These are phyloP conservation scores for Claviceps cyperi DNA, from an alignment of 2,329 filamentous ascomycete genomes.

Conservation along the genomic window DNA sequence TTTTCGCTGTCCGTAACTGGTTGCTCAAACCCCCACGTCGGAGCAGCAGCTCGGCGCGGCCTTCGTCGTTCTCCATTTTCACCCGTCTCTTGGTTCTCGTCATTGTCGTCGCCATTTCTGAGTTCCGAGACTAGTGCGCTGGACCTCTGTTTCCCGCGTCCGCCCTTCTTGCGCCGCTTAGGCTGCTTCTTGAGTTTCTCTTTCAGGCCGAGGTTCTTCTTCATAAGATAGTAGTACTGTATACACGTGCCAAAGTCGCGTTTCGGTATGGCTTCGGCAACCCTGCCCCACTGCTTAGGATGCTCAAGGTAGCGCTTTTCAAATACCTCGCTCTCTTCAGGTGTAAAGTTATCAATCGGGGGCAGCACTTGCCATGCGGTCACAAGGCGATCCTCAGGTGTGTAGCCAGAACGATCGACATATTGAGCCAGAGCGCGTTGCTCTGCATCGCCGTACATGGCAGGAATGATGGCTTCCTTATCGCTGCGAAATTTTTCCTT, in stretches of 20 bases:
- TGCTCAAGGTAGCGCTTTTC: conserved; percentile 61
- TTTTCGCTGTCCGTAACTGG: conserved; percentile 44
- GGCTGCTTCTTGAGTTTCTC: conserved; percentile 56
- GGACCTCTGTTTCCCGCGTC: conserved; percentile 42
- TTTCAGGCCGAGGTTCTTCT: conserved; percentile 60
- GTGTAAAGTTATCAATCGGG: conserved; percentile 59
- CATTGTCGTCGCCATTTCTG: conserved; percentile 41
- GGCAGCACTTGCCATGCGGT: conserved; percentile 58
- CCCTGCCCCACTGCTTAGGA: conserved; percentile 71
- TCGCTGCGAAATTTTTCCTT: conserved; percentile 60
- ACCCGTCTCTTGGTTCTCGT: conserved; percentile 39
- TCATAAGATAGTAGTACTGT: conserved; percentile 75
- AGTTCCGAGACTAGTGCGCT: conserved; percentile 54
- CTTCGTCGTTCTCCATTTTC: conserved; percentile 47
- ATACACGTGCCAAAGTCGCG: conserved; percentile 70
- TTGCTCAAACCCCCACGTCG: conserved; percentile 55
- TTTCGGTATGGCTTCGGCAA: conserved; percentile 51
- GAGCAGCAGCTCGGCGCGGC: conserved; percentile 51
- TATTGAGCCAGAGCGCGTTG: conserved; percentile 45
- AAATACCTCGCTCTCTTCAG: conserved; percentile 55
- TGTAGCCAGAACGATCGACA: conserved; percentile 49
- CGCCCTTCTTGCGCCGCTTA: conserved; percentile 41
- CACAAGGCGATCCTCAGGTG: conserved; percentile 52
- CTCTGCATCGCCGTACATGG: conserved; percentile 50
- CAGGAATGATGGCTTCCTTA: conserved; percentile 61